Evolutionary conservation across 192 early-diverging fungal genomes (phyloP).

Genomic region (Entomortierella chlamydospora): DNA sequence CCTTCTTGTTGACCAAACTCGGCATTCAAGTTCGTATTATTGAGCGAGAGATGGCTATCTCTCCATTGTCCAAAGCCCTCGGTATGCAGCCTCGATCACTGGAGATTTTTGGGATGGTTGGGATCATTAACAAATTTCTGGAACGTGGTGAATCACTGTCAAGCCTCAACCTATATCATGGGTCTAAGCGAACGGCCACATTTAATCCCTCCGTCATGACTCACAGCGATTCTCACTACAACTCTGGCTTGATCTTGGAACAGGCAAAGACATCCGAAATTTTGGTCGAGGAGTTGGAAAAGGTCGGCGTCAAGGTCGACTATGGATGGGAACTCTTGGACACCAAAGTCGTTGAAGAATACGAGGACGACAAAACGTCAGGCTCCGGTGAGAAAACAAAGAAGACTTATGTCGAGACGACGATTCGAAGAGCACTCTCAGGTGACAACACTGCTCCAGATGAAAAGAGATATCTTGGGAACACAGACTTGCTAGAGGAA

Average conservation of each 20-base stretch:
- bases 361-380: neutral
- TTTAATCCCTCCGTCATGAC: neutral
- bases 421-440: slow-evolving; percentile 25
- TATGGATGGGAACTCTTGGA: slow-evolving; percentile 43
- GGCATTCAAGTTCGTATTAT: slow-evolving; percentile 38
- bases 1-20: slow-evolving; percentile 31
- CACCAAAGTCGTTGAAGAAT: slow-evolving; percentile 26
- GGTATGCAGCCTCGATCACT: slow-evolving; percentile 32
- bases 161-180: slow-evolving; percentile 12
- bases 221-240: slow-evolving; percentile 16
- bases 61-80: slow-evolving; percentile 35
- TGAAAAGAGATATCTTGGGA: slow-evolving; percentile 12
- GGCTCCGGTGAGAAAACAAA: neutral
- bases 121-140: slow-evolving; percentile 21
- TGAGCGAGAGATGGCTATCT: slow-evolving; percentile 23
- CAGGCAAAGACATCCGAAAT: slow-evolving; percentile 26
- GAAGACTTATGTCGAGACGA: slow-evolving; percentile 29
- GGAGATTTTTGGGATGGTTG: slow-evolving; percentile 37
- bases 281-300: slow-evolving; percentile 11
- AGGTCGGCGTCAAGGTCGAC: slow-evolving; percentile 37
- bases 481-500: neutral
- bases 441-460: slow-evolving; percentile 2
- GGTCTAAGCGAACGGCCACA: neutral
- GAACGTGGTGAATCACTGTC: neutral
- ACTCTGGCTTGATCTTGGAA: slow-evolving; percentile 13